Percentiles rank a stretch among this genome's conserved stretches.
Conservation (phyloP, 768 basidiomycete genomes). For the Dentipellis fragilis region DNA sequence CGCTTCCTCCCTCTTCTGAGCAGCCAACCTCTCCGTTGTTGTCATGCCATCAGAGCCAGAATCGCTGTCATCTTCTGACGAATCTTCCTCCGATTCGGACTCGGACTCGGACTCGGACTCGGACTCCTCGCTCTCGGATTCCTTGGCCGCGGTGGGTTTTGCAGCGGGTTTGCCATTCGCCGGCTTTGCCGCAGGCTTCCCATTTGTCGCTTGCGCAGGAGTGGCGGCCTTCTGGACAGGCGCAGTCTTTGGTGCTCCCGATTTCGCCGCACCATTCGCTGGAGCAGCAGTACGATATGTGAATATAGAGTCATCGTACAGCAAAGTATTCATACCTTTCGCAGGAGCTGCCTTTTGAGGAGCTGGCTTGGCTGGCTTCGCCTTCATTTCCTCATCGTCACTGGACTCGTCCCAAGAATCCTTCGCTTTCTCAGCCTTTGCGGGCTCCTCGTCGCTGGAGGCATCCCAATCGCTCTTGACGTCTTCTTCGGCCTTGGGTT, state of each 20-base stretch:
- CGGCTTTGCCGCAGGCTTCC: slow-evolving; percentile 19
- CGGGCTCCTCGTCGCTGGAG: slow-evolving; percentile 43
- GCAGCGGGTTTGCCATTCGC: slow-evolving; percentile 15
- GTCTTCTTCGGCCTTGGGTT: slow-evolving; percentile 14
- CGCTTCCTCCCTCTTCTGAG: slow-evolving; percentile 76
- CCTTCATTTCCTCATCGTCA: slow-evolving; percentile 29
- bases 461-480: slow-evolving; percentile 54
- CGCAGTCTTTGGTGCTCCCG: neutral
- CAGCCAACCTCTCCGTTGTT: slow-evolving; percentile 51
- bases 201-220: slow-evolving; percentile 18
- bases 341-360: slow-evolving; percentile 5
- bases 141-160: slow-evolving; percentile 16
- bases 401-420: slow-evolving; percentile 40
- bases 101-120: slow-evolving; percentile 27
- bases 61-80: slow-evolving; percentile 27
- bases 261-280: slow-evolving; percentile 5
- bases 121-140: slow-evolving; percentile 13
- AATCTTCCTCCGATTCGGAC: slow-evolving; percentile 21
- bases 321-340: neutral
- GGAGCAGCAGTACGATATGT: neutral
- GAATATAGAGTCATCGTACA: neutral
- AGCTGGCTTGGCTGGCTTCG: neutral
- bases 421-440: slow-evolving; percentile 12
- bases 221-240: slow-evolving; percentile 9
- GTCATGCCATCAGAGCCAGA: slow-evolving; percentile 60